Conservation (phyloP, 495 filamentous ascomycete genomes). For the Penicillium arizonense region DNA sequence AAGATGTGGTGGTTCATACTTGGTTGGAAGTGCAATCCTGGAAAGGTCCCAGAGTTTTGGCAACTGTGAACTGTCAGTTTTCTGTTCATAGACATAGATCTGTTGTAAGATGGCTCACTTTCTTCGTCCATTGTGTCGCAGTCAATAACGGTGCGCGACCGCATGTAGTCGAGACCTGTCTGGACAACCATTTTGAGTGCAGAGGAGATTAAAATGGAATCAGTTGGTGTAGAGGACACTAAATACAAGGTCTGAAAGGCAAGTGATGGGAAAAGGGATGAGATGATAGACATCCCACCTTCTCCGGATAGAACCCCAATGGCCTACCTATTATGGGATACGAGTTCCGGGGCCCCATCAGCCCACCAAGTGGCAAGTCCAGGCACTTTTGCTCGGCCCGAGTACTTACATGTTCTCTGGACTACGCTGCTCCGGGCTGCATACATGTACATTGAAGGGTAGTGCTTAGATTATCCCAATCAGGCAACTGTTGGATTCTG, state of each 20-base stretch:
- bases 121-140: slow-evolving; percentile 60
- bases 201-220: neutral
- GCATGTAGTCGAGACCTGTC: slow-evolving; percentile 38
- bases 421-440: neutral
- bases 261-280: neutral
- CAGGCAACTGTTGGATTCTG: slow-evolving; percentile 2
- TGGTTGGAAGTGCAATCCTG: slow-evolving; percentile 68
- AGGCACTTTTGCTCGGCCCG: neutral
- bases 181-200: slow-evolving; percentile 16
- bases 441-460: neutral
- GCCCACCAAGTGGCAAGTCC: neutral
- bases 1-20: slow-evolving; percentile 25
- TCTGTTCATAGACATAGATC: neutral
- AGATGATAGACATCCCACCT: neutral
- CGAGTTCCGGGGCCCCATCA: neutral
- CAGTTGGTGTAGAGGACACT: neutral
- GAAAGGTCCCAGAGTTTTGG: slow-evolving; percentile 57
- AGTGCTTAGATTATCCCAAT: slow-evolving; percentile 1
- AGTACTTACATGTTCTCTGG: neutral
- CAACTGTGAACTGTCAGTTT: slow-evolving; percentile 35
- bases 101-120: slow-evolving; percentile 26
- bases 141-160: slow-evolving; percentile 52
- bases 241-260: neutral
- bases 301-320: neutral
- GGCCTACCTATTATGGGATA: neutral